A percentile compares a stretch with the other conserved stretches of the same genome.
Conservation (phyloP, 1,284 basidiomycete genomes). For the Apiotrichum brassicae region DNA sequence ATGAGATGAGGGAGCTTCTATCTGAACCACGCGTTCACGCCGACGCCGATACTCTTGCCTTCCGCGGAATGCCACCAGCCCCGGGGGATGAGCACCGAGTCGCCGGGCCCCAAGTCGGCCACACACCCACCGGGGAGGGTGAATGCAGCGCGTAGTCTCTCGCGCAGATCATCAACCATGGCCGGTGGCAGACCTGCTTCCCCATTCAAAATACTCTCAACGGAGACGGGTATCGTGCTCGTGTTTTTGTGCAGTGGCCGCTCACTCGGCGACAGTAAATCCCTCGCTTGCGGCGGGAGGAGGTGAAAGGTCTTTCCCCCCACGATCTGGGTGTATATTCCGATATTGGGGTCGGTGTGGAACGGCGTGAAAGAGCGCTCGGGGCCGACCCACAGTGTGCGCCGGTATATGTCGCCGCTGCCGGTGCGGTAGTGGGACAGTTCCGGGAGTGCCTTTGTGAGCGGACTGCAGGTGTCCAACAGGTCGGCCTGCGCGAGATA, state of each 20-base stretch:
- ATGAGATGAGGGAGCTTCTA: slow-evolving; percentile 8
- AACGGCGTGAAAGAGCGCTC: slow-evolving; percentile 37
- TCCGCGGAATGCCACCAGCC: slow-evolving; percentile 42
- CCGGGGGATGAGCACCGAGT: slow-evolving; percentile 38
- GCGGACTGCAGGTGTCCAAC: slow-evolving; percentile 15
- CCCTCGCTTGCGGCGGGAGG: slow-evolving; percentile 26
- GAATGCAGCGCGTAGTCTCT: slow-evolving; percentile 19
- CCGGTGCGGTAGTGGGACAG: slow-evolving; percentile 29
- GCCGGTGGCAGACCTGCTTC: neutral
- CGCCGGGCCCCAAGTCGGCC: slow-evolving; percentile 27
- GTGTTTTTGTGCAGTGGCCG: slow-evolving; percentile 4
- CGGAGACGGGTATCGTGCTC: slow-evolving; percentile 3
- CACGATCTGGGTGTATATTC: slow-evolving; percentile 38
- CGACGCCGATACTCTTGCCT: slow-evolving; percentile 20
- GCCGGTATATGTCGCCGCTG: slow-evolving; percentile 26
- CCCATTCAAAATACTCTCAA: neutral
- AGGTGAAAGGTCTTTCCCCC: slow-evolving; percentile 38
- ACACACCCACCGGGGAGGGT: slow-evolving; percentile 25
- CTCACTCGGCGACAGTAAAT: slow-evolving; percentile 15
- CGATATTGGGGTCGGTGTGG: slow-evolving; percentile 40
- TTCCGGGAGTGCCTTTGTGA: slow-evolving; percentile 19
- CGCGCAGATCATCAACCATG: neutral
- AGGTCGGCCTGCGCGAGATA: slow-evolving; percentile 43
- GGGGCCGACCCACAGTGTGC: slow-evolving; percentile 43
- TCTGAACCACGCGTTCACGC: slow-evolving; percentile 42